A percentile compares a stretch with the other conserved stretches of the same genome.
phyloP scores from a whole-genome alignment of 2,329 filamentous ascomycete genomes.

The Phaeosphaeriaceae sp. region DNA sequence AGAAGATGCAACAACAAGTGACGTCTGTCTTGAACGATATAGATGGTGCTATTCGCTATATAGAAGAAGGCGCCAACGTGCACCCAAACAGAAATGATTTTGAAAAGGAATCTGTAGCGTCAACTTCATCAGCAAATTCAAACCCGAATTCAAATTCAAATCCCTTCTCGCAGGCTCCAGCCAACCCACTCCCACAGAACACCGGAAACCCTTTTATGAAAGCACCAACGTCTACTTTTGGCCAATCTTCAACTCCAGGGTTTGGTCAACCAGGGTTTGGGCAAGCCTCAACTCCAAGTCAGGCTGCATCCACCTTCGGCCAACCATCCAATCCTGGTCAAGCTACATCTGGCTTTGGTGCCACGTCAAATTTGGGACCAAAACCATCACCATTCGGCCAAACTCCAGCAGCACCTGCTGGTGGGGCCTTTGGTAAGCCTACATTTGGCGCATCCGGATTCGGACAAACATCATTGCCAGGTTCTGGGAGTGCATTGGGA shows the following conservation, averaged over 20 bases:
- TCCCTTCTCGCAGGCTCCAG: conserved; percentile 33
- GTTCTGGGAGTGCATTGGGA: conserved; percentile 29
- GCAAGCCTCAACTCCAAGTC: conserved; percentile 40
- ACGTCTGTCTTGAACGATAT: conserved; percentile 72
- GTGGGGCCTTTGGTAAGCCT: conserved; percentile 50
- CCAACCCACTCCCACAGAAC: conserved; percentile 23
- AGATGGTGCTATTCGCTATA: conserved; percentile 64
- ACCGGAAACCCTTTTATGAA: conserved; percentile 47
- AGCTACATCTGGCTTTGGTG: conserved; percentile 47
- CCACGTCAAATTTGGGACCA: conserved; percentile 39
- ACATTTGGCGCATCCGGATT: conserved; percentile 41
- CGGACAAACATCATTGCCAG: conserved; percentile 48
- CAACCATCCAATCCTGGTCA: conserved; percentile 43
- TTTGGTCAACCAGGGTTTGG: conserved; percentile 47
- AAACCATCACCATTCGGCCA: conserved; percentile 41
- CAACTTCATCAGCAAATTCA: conserved; percentile 7
- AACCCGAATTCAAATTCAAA: conserved; percentile 18
- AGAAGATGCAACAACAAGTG: conserved; percentile 71
- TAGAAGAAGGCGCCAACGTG: conserved; percentile 44
- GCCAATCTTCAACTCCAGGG: conserved; percentile 45
- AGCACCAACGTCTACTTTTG: conserved; percentile 48
- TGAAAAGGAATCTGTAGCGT: conserved; percentile 26
- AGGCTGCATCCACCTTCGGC: conserved; percentile 46
- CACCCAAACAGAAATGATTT: conserved; percentile 45
- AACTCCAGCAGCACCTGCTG: conserved; percentile 33